Evolutionary conservation across 306 rosid genomes (phyloP).

Genomic region (Cicer bijugum): DNA sequence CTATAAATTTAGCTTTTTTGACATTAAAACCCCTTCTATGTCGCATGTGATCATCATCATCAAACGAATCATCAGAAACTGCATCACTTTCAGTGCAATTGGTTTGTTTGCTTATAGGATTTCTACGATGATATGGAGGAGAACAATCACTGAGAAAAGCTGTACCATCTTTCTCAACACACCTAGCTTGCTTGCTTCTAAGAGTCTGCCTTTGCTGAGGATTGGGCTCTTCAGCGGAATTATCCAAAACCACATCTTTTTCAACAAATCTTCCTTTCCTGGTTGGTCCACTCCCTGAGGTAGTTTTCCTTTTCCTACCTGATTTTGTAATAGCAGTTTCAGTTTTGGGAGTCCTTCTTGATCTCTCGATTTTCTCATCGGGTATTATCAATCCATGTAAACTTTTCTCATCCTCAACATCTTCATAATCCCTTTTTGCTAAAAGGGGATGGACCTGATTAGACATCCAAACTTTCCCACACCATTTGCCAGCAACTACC

Average conservation of each 20-base stretch:
- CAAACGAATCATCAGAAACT: conserved; percentile 48
- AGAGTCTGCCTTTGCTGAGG: conserved; percentile 44
- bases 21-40: conserved; percentile 33
- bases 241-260: conserved; percentile 48
- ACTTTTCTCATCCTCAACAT: conserved; percentile 56
- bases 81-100: conserved; percentile 48
- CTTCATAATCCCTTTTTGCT: conserved; percentile 66
- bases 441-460: conserved; percentile 90
- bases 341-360: conserved; percentile 51
- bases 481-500: conserved; percentile 96
- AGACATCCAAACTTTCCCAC: conserved; percentile 99
- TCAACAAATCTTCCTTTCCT: conserved; percentile 61
- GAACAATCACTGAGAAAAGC: conserved; percentile 48
- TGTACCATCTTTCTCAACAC: conserved; percentile 52
- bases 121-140: conserved; percentile 39
- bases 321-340: conserved; percentile 55
- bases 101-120: conserved; percentile 40
- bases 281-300: conserved; percentile 45
- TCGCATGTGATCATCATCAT: conserved; percentile 42
- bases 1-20: conserved; percentile 37
- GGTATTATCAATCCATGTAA: conserved; percentile 55
- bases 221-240: conserved; percentile 49
- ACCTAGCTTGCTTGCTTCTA: conserved; percentile 59
- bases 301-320: conserved; percentile 76
- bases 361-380: conserved; percentile 63